These are phyloP conservation scores for Houttuynia cordata DNA, from an alignment of 164 flowering plant genomes.

Conservation along the genomic window DNA sequence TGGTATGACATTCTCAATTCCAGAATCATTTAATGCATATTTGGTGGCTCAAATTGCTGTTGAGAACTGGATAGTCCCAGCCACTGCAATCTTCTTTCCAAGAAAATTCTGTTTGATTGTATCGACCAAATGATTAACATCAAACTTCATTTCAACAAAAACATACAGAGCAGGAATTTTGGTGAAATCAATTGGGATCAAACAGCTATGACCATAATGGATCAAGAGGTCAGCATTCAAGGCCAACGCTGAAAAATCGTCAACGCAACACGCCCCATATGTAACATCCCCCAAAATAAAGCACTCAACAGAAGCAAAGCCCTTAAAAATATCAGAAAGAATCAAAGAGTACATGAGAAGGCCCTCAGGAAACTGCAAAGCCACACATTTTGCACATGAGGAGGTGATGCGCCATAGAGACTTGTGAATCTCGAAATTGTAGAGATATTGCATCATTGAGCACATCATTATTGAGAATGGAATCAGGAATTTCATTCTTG, in stretches of 20 bases:
- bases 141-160: constrained; percentile 77
- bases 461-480: constrained; percentile 52
- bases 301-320: constrained; percentile 53
- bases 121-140: constrained; percentile 34
- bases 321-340: constrained; percentile 71
- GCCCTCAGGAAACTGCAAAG: constrained; percentile 96
- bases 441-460: constrained; percentile 45
- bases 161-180: constrained; percentile 72
- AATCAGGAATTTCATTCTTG: constrained; percentile 71
- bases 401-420: constrained; percentile 66
- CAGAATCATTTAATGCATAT: constrained; percentile 45
- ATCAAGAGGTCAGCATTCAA: constrained; percentile 71
- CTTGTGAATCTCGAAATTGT: constrained; percentile 90
- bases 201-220: constrained; percentile 90
- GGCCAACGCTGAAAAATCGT: constrained; percentile 70
- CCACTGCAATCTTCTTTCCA: constrained; percentile 34
- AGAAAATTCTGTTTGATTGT: constrained; percentile 35
- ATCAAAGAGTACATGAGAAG: constrained; percentile 81
- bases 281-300: constrained; percentile 91
- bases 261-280: constrained; percentile 95
- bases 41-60: constrained; percentile 65
- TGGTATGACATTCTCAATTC: constrained; percentile 61
- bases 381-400: constrained; percentile 55
- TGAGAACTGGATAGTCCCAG: constrained; percentile 90
- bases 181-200: constrained; percentile 1